These are phyloP conservation scores for Haplosporangium gracile DNA, from an alignment of 192 early-diverging fungal genomes.

Conservation along the genomic window DNA sequence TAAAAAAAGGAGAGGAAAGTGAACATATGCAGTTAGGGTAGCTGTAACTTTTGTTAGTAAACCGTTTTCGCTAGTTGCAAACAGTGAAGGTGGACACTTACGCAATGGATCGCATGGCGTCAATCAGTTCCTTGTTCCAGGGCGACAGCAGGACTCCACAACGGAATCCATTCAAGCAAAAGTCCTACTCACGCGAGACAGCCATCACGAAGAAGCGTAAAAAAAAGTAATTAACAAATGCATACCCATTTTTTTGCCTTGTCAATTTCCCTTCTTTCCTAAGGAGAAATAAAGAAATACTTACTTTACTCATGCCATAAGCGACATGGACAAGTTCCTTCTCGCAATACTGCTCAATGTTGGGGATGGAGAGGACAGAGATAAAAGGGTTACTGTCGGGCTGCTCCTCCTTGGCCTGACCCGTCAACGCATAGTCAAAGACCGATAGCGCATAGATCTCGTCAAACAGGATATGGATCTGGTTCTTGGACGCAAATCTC, in stretches of 20 bases:
- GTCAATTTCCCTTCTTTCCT: no score
- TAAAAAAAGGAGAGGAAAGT: background rate
- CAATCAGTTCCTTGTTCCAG: slow-evolving; percentile 65
- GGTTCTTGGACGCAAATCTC: slow-evolving; percentile 71
- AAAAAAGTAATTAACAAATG: no score
- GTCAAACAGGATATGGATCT: slow-evolving; percentile 79
- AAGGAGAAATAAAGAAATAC: background rate
- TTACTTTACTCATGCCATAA: slow-evolving; percentile 85
- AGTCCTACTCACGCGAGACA: slow-evolving; percentile 44
- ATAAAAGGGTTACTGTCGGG: slow-evolving; percentile 65
- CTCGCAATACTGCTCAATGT: slow-evolving; percentile 72
- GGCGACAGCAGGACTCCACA: slow-evolving; percentile 74
- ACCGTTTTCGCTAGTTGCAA: no score
- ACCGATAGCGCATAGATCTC: slow-evolving; percentile 85
- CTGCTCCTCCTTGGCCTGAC: slow-evolving; percentile 34
- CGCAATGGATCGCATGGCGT: slow-evolving; percentile 55
- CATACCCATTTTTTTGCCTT: no score
- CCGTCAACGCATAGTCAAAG: slow-evolving; percentile 60
- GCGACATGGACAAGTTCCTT: slow-evolving; percentile 75
- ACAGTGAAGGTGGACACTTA: slow-evolving; percentile 35
- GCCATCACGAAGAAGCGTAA: background rate
- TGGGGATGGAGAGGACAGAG: slow-evolving; percentile 69
- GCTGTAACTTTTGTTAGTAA: background rate
- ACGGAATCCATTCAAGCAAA: slow-evolving; percentile 82
- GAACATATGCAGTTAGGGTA: background rate